phyloP scores from a whole-genome alignment of 2,329 filamentous ascomycete genomes.

The Xylariaceae sp. region DNA sequence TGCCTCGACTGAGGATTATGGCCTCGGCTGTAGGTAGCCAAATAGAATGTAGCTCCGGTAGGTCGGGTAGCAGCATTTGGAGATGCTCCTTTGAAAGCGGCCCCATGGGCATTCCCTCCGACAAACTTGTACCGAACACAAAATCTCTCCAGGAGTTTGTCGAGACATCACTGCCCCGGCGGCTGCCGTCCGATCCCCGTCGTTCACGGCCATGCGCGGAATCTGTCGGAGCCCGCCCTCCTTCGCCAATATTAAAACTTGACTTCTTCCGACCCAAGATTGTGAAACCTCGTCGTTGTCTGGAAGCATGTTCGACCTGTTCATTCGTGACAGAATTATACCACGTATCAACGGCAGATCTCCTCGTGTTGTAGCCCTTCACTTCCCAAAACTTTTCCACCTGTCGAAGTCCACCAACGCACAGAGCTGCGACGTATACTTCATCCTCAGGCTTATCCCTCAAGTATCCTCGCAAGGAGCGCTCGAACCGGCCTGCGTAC shows the following conservation, averaged over 20 bases:
- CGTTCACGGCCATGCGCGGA: constrained; percentile 20
- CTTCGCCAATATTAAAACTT: constrained; percentile 33
- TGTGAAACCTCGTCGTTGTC: constrained; percentile 48
- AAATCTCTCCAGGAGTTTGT: constrained; percentile 33
- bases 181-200: constrained; percentile 28
- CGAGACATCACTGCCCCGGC: constrained; percentile 28
- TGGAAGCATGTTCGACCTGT: constrained; percentile 38
- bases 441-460: constrained; percentile 58
- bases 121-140: constrained; percentile 54
- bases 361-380: constrained; percentile 57
- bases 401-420: constrained; percentile 56
- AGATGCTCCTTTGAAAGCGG: constrained; percentile 47
- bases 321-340: constrained; percentile 48
- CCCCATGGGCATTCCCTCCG: constrained; percentile 58
- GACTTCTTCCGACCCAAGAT: constrained; percentile 55
- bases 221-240: constrained; percentile 17
- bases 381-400: constrained; percentile 61
- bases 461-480: constrained; percentile 57
- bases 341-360: constrained; percentile 56
- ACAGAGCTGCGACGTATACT: constrained; percentile 55
- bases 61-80: constrained; percentile 46
- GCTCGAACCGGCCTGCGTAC: constrained; percentile 58
- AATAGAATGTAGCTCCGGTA: constrained; percentile 54
- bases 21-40: constrained; percentile 60
- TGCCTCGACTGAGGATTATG: constrained; percentile 52